Evolutionary conservation across 2,329 filamentous ascomycete genomes (phyloP).

Genomic region (Talaromyces pinophilus): DNA sequence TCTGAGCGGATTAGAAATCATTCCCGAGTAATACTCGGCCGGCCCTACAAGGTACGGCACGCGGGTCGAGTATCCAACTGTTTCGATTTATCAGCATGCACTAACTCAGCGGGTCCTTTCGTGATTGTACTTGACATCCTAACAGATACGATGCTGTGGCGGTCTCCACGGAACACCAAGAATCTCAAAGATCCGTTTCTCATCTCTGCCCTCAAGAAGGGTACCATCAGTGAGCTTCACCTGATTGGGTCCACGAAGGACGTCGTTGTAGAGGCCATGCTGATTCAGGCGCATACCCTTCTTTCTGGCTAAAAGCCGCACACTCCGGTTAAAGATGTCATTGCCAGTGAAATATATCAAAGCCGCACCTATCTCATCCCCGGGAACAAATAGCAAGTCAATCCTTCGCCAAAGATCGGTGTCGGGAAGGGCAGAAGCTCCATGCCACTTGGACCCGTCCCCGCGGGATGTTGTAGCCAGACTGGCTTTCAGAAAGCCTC

Average conservation of each 20-base stretch:
- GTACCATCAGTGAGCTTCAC: constrained; percentile 66
- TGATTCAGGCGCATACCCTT: constrained; percentile 87
- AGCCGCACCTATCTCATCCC: constrained; percentile 76
- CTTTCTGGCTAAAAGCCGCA: constrained; percentile 75
- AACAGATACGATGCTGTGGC: constrained; percentile 72
- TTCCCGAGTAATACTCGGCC: background rate
- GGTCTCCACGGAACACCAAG: constrained; percentile 83
- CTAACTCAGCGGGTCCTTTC: background rate
- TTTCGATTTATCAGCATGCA: background rate
- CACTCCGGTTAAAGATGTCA: constrained; percentile 88
- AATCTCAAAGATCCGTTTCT: constrained; percentile 77
- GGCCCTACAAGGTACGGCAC: background rate
- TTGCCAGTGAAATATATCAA: constrained; percentile 96
- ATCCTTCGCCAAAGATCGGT: constrained; percentile 72
- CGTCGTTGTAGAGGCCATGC: constrained; percentile 71
- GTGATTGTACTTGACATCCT: background rate
- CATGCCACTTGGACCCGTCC: constrained; percentile 81
- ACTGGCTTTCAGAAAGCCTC: constrained; percentile 68
- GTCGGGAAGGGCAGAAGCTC: constrained; percentile 70
- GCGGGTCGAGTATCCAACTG: background rate
- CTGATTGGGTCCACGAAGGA: constrained; percentile 60
- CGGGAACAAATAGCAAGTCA: constrained; percentile 81
- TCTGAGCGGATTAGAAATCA: background rate
- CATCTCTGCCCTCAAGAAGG: constrained; percentile 71
- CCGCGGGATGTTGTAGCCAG: constrained; percentile 61